These are phyloP conservation scores for Euphorbia schlechtendalii DNA, from an alignment of 441 rosid genomes.

Conservation along the genomic window DNA sequence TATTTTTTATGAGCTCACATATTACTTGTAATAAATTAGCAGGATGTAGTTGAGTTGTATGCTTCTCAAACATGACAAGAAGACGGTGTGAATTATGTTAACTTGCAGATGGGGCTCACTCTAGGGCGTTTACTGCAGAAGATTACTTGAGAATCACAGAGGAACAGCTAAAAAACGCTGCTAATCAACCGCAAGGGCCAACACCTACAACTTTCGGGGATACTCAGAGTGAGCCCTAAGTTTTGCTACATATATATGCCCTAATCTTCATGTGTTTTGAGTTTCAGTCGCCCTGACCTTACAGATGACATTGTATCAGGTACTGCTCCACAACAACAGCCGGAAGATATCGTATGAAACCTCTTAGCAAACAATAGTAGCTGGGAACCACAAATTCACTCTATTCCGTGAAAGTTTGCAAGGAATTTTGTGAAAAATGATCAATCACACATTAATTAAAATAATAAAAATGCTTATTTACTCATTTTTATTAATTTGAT, in stretches of 20 bases:
- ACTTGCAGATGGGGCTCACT: constrained; percentile 46
- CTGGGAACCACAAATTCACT: not conserved
- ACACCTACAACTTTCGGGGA: too few relatives aligned
- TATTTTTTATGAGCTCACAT: constrained; percentile 8
- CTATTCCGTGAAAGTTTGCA: too few relatives aligned
- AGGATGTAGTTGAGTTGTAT: not conserved
- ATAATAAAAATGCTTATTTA: too few relatives aligned
- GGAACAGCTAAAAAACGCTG: constrained; percentile 62
- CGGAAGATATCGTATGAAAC: constrained; percentile 26
- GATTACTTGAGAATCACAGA: constrained; percentile 73
- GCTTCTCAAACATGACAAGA: not conserved
- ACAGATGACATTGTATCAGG: constrained; percentile 27
- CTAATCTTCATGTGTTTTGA: too few relatives aligned
- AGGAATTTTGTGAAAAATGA: too few relatives aligned
- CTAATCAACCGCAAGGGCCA: constrained; percentile 25
- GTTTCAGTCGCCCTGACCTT: constrained; percentile 5
- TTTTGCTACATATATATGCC: constrained; percentile 5
- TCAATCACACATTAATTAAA: too few relatives aligned
- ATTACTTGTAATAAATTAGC: not conserved
- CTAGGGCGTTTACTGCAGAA: constrained; percentile 56
- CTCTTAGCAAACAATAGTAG: not conserved
- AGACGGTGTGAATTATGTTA: constrained; percentile 7
- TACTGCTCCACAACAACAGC: constrained; percentile 23
- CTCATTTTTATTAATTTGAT: too few relatives aligned
- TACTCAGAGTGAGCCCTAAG: constrained; percentile 32